phyloP scores from a whole-genome alignment of 1,284 basidiomycete species.

The Malassezia yamatoensis region DNA sequence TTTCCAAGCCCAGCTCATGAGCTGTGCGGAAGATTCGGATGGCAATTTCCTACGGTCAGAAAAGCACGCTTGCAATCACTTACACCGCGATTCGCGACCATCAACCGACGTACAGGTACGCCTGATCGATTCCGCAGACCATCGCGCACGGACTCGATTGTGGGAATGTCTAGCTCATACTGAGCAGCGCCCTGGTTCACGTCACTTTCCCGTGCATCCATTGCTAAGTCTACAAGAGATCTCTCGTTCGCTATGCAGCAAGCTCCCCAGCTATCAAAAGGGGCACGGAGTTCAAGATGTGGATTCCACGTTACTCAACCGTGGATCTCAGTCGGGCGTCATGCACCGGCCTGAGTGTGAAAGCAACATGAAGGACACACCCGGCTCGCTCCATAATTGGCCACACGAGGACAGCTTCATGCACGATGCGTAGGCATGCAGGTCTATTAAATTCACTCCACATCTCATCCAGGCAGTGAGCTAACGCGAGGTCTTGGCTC shows the following conservation, averaged over 20 bases:
- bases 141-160: slow-evolving; percentile 28
- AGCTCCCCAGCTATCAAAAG: neutral
- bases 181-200: neutral
- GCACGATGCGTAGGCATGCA: too few species aligned
- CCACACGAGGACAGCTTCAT: too few species aligned
- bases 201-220: neutral
- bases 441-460: too few species aligned
- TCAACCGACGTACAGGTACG: slow-evolving; percentile 37
- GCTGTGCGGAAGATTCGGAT: slow-evolving; percentile 97
- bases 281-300: too few species aligned
- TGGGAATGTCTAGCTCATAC: slow-evolving; percentile 14
- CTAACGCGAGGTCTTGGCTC: too few species aligned
- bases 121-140: slow-evolving; percentile 5
- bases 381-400: too few species aligned
- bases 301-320: neutral
- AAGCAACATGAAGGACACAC: too few species aligned
- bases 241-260: neutral
- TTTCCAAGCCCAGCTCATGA: slow-evolving; percentile 97
- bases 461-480: too few species aligned
- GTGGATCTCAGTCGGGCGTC: neutral
- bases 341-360: too few species aligned
- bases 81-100: slow-evolving; percentile 47
- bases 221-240: neutral
- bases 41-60: slow-evolving; percentile 75
- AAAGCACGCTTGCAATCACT: slow-evolving; percentile 2